Base-by-base conservation (phyloP, 2,329 filamentous ascomycete species). In the Ceratocystis cacaofunesta region DNA sequence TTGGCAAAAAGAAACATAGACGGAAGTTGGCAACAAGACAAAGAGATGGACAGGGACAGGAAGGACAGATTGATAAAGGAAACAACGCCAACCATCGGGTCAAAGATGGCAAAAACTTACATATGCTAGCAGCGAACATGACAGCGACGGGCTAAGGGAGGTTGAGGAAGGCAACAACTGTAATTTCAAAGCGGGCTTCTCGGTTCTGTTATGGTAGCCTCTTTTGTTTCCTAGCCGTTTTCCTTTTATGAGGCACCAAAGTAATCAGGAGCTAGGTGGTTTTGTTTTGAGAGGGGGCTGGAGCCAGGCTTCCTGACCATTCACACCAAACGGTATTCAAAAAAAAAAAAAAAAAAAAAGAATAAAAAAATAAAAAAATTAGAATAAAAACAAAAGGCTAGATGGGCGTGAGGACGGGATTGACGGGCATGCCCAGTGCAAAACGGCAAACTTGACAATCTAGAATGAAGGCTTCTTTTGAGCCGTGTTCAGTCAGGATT, bases 61-160 rank as follows among this genome's bases (percentile, higher is more conserved):
- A 41, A 41, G 36, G 36, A 41, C 36, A 41, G 36, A 41, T 15
- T 41, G 48, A 52, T 22, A 28, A 52, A 52, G 3, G 25, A 52
- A 52, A 19, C 48, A 25, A 12, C 48, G n/a, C n/a, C 48, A 22
- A 28, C 25, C 48, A 52, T 28, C 48, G 25, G 22, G 48, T 28
- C 10, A 28, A 52, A 7, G 15, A 41, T 15, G 36, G 36, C 10
- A 22, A 52, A 22, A 19, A 58, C 55, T 58, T 58, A 58, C 55
- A 36, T 32, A 58, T 58, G n/a, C 55, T 58, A 36, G 55, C 55
- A 58, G 55, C 55, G 55, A 58, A 58, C 55, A 58, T 58, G 55
- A 30, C 5, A 8, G 55, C 17, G 28, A 52, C 7, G 8, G 48
- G 22, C n/a, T 19, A 52, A n/a, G 10, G 48, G 5, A 52, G 5